phyloP scores from a whole-genome alignment of 306 rosid species.

The Senna siamea region DNA sequence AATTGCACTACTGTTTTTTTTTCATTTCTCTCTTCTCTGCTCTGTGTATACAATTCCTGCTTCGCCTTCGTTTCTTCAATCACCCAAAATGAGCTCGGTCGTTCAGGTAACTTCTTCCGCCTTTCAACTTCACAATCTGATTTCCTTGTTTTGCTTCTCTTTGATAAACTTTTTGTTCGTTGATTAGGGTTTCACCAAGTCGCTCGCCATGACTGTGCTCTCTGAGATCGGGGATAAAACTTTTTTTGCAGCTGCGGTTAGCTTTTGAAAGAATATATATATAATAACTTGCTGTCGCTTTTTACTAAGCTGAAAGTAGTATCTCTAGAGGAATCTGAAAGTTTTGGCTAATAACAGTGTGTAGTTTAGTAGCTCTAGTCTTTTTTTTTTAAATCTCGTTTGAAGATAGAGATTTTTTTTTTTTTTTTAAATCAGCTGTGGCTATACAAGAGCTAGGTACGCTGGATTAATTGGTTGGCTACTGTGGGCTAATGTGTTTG shows the following conservation, averaged over 20 bases:
- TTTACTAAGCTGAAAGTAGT: background rate
- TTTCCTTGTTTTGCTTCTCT: background rate
- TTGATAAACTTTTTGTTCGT: background rate
- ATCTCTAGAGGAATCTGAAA: background rate
- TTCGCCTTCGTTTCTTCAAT: conserved; percentile 2
- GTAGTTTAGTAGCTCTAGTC: background rate
- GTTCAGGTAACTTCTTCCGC: conserved; percentile 52
- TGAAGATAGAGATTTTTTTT: too few species aligned
- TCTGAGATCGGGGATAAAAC: conserved; percentile 90
- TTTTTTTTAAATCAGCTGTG: background rate
- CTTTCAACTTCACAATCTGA: background rate
- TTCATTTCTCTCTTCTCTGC: background rate
- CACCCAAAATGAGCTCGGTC: conserved; percentile 54
- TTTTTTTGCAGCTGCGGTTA: conserved; percentile 82
- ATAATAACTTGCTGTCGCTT: background rate
- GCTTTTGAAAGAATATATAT: conserved; percentile 3
- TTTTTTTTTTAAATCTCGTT: background rate
- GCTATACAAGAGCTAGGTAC: background rate
- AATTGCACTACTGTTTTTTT: too few species aligned
- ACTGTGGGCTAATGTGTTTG: background rate
- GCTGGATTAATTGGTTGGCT: background rate
- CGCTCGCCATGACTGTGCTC: conserved; percentile 77
- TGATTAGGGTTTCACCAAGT: conserved; percentile 71
- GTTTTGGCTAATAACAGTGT: background rate
- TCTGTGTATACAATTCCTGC: background rate